A percentile compares a stretch with the other conserved stretches of the same genome.
These are phyloP conservation scores for Hypoxylon intermedium DNA, from an alignment of 495 filamentous ascomycete genomes.

Conservation along the genomic window DNA sequence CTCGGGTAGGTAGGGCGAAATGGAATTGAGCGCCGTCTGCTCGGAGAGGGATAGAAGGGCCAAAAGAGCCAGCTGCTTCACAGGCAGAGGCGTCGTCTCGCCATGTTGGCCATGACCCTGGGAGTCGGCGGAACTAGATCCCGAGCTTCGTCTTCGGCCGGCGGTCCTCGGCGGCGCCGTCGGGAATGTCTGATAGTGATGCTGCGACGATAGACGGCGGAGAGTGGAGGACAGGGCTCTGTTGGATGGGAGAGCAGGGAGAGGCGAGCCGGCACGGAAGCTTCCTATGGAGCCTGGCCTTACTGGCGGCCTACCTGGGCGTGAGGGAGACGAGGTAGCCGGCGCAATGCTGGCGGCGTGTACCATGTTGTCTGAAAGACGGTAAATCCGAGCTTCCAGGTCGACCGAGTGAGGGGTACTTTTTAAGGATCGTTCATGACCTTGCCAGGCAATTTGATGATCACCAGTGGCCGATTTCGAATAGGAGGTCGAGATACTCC, in stretches of 20 bases:
- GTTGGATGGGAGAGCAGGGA: slow-evolving; percentile 38
- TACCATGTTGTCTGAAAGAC: slow-evolving; percentile 43
- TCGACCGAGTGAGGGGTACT: slow-evolving; percentile 12
- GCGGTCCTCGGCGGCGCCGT: slow-evolving; percentile 84
- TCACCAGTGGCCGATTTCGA: background rate
- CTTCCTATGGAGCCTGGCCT: slow-evolving; percentile 48
- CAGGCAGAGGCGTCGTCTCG: slow-evolving; percentile 74
- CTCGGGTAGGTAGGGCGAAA: slow-evolving; percentile 92
- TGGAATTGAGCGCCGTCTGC: slow-evolving; percentile 95
- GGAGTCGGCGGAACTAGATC: slow-evolving; percentile 35
- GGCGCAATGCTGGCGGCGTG: slow-evolving; percentile 41
- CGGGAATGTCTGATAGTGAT: slow-evolving; percentile 90
- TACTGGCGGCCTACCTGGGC: slow-evolving; percentile 24
- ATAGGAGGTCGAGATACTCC: background rate
- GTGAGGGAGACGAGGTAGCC: slow-evolving; percentile 33
- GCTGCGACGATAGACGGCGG: slow-evolving; percentile 66
- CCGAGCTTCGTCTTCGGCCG: slow-evolving; percentile 39
- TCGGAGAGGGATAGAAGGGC: slow-evolving; percentile 90
- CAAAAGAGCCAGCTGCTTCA: slow-evolving; percentile 80
- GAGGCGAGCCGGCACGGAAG: slow-evolving; percentile 59
- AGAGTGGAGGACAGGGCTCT: slow-evolving; percentile 36
- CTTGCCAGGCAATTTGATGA: background rate
- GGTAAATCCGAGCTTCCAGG: slow-evolving; percentile 28
- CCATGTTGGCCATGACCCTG: slow-evolving; percentile 47
- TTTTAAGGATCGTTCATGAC: slow-evolving; percentile 14